Base-by-base conservation (phyloP, 352 stramenopile species). In the Chrysophaeum taylorii region DNA sequence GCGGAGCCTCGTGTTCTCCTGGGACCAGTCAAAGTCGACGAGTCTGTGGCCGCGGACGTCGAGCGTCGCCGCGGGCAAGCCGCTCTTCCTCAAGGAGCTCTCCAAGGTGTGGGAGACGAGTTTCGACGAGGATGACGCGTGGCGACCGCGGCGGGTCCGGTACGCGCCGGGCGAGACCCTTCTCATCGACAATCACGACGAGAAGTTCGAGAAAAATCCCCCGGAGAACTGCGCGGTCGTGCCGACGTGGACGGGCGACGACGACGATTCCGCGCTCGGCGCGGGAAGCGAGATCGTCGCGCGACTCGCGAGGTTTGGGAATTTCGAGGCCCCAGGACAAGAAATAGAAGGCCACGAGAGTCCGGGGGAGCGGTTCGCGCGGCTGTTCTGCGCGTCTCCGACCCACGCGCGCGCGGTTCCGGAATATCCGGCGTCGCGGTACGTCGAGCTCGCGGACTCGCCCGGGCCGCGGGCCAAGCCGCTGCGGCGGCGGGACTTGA, bases 191-290 rank as follows among this genome's bases (percentile, higher is more conserved):
- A 77, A 77, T 50, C 73, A 77, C 33, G 29, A 61, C 18, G 73
- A 77, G 36, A 77, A 77, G 64, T 77, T 77, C 50, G 73, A 77
- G 73, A 43, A 42, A 7, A 77, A 77, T 41, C 37, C 69, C 0
- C 18, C 75, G 27, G 38, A 31, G 21, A 69, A 38, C 36, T 77
- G 73, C 54, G 63, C 73, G 5, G 37, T 77, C 27, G 60, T 77
- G 50, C 53, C 69, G 0, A 67, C 75, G 18, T 75, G 41, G 50
- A 63, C 42, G 2, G 33, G 31, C 25, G 35, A 12, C n/a, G 38
- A 7, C 5, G 25, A 38, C 50, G 70, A 75, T 57, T 39, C 14
- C 31, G 29, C 63, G 0, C 43, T 77, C 2, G 36, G 25, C 18
- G n/a, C n/a, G n/a, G n/a, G n/a, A n/a, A n/a, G n/a, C n/a, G n/a